phyloP scores from a whole-genome alignment of 805 yeast genomes.

The Candida silvicultrix region DNA sequence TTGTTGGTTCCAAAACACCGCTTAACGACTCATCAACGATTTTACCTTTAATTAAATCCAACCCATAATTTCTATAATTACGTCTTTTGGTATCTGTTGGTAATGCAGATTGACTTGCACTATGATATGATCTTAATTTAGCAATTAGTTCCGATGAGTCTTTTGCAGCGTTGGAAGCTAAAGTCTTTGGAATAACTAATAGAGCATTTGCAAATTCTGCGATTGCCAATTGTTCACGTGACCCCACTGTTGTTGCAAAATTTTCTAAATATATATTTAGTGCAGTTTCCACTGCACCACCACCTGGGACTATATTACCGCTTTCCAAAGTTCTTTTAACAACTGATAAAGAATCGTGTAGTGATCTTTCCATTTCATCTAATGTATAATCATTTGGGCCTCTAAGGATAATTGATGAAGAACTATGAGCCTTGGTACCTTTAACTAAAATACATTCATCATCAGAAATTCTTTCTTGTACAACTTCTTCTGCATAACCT shows the following conservation, averaged over 20 bases:
- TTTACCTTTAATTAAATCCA: slow-evolving; percentile 87
- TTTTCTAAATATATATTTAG: slow-evolving; percentile 90
- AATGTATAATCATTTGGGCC: slow-evolving; percentile 94
- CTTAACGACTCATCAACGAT: slow-evolving; percentile 75
- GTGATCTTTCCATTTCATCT: slow-evolving; percentile 97
- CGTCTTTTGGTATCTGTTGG: slow-evolving; percentile 80
- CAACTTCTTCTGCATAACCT: slow-evolving; percentile 90
- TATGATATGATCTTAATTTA: slow-evolving; percentile 91
- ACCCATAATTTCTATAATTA: slow-evolving; percentile 84
- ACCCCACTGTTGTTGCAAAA: slow-evolving; percentile 96
- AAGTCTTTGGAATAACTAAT: slow-evolving; percentile 88
- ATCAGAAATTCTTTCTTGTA: slow-evolving; percentile 83
- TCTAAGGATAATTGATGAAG: slow-evolving; percentile 86
- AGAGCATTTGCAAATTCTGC: slow-evolving; percentile 94
- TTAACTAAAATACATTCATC: slow-evolving; percentile 95
- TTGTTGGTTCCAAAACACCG: slow-evolving; percentile 95
- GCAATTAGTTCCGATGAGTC: slow-evolving; percentile 94
- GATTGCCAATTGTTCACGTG: slow-evolving; percentile 95
- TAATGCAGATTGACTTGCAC: slow-evolving; percentile 84
- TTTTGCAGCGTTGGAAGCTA: slow-evolving; percentile 96
- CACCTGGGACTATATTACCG: slow-evolving; percentile 96
- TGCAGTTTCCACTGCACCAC: slow-evolving; percentile 98
- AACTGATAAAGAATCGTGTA: slow-evolving; percentile 90
- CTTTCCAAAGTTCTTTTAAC: slow-evolving; percentile 94
- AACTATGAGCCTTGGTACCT: slow-evolving; percentile 90